phyloP scores from a whole-genome alignment of 2,329 filamentous ascomycete genomes.

The Fusarium tricinctum region DNA sequence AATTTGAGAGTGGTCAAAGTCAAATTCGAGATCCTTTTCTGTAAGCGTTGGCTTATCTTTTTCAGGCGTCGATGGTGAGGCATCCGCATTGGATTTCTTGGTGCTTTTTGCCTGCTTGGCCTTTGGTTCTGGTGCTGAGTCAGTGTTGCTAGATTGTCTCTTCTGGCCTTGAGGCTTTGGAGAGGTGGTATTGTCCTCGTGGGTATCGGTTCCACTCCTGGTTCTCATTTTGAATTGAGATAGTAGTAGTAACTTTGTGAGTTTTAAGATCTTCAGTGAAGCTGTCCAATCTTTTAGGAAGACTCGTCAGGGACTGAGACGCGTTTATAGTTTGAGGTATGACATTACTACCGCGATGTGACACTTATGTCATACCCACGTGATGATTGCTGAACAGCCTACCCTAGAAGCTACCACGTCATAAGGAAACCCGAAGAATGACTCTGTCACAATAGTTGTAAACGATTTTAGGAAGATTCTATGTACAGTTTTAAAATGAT shows the following conservation, averaged over 20 bases:
- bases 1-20: slow-evolving; percentile 32
- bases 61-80: neutral
- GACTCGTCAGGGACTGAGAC: neutral
- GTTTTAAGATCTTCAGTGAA: too few relatives aligned
- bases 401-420: neutral
- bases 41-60: too few relatives aligned
- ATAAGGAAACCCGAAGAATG: neutral
- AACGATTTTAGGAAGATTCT: too few relatives aligned
- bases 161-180: slow-evolving; percentile 14
- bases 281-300: too few relatives aligned
- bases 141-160: slow-evolving; percentile 1
- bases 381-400: neutral
- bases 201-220: slow-evolving; percentile 11
- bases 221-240: slow-evolving; percentile 12
- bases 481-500: too few relatives aligned
- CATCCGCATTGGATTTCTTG: neutral
- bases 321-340: neutral
- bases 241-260: too few relatives aligned
- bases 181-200: neutral
- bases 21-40: slow-evolving; percentile 23
- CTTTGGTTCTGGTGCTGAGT: neutral
- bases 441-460: too few relatives aligned
- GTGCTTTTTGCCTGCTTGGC: slow-evolving; percentile 16
- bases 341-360: neutral
- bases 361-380: neutral